phyloP scores from a whole-genome alignment of 306 rosid species.

The Cercis canadensis region DNA sequence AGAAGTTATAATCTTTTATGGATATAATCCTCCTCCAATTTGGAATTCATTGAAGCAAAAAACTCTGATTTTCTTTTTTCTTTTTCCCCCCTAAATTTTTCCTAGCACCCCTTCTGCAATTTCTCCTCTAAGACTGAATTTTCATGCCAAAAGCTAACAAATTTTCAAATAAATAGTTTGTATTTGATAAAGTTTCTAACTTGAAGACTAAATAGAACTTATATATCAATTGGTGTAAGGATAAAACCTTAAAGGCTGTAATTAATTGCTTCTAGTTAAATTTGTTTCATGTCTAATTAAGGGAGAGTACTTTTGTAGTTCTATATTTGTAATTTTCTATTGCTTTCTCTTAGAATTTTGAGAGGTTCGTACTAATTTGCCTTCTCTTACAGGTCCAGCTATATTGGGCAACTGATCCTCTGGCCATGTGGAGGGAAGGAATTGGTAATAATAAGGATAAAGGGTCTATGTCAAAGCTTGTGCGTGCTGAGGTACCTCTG shows the following conservation, averaged over 20 bases:
- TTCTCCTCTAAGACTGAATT: not conserved
- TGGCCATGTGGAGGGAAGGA: slow-evolving; percentile 90
- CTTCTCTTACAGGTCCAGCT: slow-evolving; percentile 50
- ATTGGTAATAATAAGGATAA: slow-evolving; percentile 61
- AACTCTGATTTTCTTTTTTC: not conserved
- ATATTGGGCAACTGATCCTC: slow-evolving; percentile 83
- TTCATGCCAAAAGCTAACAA: not conserved
- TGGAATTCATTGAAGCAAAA: not conserved
- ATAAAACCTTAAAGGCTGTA: not conserved
- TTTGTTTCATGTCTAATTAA: slow-evolving; percentile 23
- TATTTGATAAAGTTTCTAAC: slow-evolving; percentile 14
- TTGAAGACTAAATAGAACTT: not conserved
- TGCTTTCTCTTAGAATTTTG: not conserved
- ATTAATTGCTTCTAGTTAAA: too few relatives aligned
- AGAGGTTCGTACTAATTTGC: not conserved
- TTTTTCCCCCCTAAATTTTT: not conserved
- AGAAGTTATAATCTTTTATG: not conserved
- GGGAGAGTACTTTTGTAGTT: too few relatives aligned
- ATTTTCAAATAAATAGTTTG: slow-evolving; percentile 4
- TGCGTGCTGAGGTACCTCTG: slow-evolving; percentile 79
- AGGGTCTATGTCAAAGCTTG: slow-evolving; percentile 72
- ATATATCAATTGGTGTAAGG: not conserved
- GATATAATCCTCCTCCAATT: not conserved
- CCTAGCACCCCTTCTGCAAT: not conserved
- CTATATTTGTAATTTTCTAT: not conserved